phyloP scores from a whole-genome alignment of 2,329 filamentous ascomycete species.

The Cladosporium velox region DNA sequence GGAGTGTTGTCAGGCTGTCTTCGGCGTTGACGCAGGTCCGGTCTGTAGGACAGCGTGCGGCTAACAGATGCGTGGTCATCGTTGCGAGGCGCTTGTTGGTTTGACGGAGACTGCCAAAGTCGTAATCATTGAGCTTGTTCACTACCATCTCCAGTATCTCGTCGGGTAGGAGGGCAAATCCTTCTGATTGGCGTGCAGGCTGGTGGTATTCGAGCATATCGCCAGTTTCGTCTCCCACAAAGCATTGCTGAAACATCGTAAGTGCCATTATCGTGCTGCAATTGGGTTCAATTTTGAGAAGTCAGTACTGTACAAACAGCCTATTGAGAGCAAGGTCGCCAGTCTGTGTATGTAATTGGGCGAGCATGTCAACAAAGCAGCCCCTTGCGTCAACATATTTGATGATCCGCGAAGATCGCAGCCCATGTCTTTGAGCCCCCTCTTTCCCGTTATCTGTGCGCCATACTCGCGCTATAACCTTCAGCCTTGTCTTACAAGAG shows the following conservation, averaged over 20 bases:
- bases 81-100: conserved; percentile 12
- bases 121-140: background rate
- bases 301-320: background rate
- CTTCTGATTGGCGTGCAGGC: background rate
- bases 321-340: background rate
- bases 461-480: background rate
- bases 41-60: background rate
- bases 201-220: background rate
- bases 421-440: background rate
- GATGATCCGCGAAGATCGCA: background rate
- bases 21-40: conserved; percentile 2
- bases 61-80: conserved; percentile 10
- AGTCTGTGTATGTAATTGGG: background rate
- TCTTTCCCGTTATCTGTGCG: background rate
- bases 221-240: background rate
- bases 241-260: conserved; percentile 4
- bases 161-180: background rate
- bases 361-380: background rate
- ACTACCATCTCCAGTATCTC: conserved; percentile 12
- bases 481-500: background rate
- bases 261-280: background rate
- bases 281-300: background rate
- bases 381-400: background rate
- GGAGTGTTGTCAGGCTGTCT: conserved; percentile 8
- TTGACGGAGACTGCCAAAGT: conserved; percentile 4